These are phyloP conservation scores for Talaromyces sp. DNA, from an alignment of 2,329 filamentous ascomycete species.

Conservation along the genomic window DNA sequence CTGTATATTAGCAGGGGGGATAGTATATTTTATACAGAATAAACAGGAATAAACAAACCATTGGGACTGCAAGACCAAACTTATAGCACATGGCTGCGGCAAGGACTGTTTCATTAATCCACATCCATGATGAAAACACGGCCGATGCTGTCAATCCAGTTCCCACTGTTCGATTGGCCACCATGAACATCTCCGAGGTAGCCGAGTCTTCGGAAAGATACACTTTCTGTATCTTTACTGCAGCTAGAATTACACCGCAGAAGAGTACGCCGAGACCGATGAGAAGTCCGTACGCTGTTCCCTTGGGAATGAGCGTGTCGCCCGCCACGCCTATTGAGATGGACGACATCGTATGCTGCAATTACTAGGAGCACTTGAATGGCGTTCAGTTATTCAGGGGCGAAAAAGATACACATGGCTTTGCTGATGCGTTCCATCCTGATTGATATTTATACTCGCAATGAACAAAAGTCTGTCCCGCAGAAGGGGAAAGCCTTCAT, in stretches of 20 bases:
- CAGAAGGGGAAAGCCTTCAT: background rate
- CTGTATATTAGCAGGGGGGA: background rate
- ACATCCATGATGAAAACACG: slow-evolving; percentile 36
- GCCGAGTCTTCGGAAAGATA: slow-evolving; percentile 39
- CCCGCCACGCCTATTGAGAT: background rate
- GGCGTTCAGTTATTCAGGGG: no score
- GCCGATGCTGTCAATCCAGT: slow-evolving; percentile 33
- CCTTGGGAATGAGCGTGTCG: slow-evolving; percentile 26
- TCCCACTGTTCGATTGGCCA: slow-evolving; percentile 32
- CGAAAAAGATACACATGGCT: no score
- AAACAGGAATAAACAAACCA: slow-evolving; percentile 17
- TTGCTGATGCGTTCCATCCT: background rate
- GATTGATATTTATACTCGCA: background rate
- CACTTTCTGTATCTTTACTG: slow-evolving; percentile 41
- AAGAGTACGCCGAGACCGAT: slow-evolving; percentile 46
- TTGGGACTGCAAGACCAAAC: slow-evolving; percentile 29
- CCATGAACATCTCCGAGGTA: slow-evolving; percentile 41
- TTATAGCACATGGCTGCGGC: slow-evolving; percentile 28
- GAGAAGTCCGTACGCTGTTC: slow-evolving; percentile 42
- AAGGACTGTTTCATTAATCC: slow-evolving; percentile 33
- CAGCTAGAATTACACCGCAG: slow-evolving; percentile 42
- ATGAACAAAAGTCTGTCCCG: background rate
- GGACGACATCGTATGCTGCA: background rate
- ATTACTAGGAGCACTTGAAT: no score
- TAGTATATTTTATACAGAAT: background rate